A percentile compares a stretch with the other conserved stretches of the same genome.
These are phyloP conservation scores for Monosporascus sp. DNA, from an alignment of 2,329 filamentous ascomycete genomes.

Conservation along the genomic window DNA sequence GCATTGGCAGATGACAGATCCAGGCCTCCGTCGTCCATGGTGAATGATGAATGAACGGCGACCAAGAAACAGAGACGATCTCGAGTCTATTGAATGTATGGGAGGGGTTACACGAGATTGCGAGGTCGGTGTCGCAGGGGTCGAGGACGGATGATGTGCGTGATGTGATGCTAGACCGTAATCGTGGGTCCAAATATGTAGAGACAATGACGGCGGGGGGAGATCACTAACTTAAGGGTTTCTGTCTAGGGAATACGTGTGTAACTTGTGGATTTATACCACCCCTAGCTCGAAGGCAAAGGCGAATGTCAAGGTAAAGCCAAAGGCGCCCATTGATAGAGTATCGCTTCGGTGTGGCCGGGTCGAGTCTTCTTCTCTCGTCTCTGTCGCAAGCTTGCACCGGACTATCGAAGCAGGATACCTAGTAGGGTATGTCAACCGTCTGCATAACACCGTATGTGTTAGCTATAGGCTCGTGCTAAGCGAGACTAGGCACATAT, in stretches of 20 bases:
- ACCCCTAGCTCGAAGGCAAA: background rate
- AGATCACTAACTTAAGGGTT: no score
- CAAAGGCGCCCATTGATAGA: background rate
- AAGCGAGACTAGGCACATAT: background rate
- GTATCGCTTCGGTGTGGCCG: background rate
- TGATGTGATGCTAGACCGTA: background rate
- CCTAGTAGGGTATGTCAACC: no score
- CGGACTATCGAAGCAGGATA: no score
- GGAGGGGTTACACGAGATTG: background rate
- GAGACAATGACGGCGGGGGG: no score
- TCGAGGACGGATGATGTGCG: background rate
- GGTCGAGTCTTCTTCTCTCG: background rate
- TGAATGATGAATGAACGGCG: background rate
- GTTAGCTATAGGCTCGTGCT: no score
- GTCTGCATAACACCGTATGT: no score
- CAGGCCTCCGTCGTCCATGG: slow-evolving; percentile 20
- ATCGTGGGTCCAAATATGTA: no score
- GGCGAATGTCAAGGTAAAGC: background rate
- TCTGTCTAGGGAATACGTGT: no score
- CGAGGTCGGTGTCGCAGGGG: background rate
- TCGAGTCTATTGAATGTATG: background rate
- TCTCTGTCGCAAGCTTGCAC: background rate
- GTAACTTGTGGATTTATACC: background rate
- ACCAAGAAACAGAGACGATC: no score
- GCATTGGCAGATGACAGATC: slow-evolving; percentile 31